These are phyloP conservation scores for Fraxinus latifolia DNA, from an alignment of 305 asterid genomes.

Conservation along the genomic window DNA sequence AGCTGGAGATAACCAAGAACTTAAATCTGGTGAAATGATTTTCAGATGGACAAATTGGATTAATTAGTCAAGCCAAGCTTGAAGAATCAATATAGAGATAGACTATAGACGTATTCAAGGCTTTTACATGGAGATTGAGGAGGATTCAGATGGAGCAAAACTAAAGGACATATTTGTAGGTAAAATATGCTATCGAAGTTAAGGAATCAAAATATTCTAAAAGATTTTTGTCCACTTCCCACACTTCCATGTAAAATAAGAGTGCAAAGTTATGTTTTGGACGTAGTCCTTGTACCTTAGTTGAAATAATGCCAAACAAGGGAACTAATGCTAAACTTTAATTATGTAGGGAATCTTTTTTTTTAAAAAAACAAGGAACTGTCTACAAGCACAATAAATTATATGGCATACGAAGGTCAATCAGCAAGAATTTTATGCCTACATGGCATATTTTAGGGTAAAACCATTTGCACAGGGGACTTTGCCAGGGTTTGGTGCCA, in stretches of 20 bases:
- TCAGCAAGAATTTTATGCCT: not conserved
- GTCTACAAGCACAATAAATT: not conserved
- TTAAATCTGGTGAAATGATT: not conserved
- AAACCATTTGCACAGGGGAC: too few relatives aligned
- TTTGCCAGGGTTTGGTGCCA: too few relatives aligned
- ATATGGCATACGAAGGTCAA: not conserved
- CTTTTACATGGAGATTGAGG: not conserved
- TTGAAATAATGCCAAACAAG: not conserved
- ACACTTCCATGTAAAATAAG: not conserved
- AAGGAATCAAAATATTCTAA: not conserved
- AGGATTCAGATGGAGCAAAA: not conserved
- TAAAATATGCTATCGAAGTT: not conserved
- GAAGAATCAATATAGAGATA: not conserved
- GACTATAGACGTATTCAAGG: not conserved
- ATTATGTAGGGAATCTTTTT: not conserved
- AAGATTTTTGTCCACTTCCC: not conserved
- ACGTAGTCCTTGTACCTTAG: not conserved
- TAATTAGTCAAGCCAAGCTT: not conserved
- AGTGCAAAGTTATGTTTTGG: not conserved
- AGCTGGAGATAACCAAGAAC: not conserved
- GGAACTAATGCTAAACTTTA: not conserved
- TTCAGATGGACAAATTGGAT: not conserved
- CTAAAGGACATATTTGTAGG: not conserved
- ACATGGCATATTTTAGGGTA: not conserved
- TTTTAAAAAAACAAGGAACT: not conserved